Percentiles rank a stretch among this genome's conserved stretches.
Evolutionary conservation across 257 asterid genomes (phyloP).

Genomic region (Solanum chiquidenum): DNA sequence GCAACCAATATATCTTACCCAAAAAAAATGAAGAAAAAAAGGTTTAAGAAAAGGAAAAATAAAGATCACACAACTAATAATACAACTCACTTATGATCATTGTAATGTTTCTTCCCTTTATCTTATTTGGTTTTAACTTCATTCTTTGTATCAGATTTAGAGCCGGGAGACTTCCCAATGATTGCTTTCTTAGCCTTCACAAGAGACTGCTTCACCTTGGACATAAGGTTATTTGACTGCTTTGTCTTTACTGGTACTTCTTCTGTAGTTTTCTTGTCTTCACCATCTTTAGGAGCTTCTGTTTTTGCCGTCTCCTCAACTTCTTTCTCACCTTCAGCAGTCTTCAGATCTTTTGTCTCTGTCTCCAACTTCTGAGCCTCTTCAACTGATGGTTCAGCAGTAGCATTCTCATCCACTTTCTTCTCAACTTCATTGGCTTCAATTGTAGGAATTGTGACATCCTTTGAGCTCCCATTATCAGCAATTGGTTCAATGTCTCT

Average conservation of each 20-base stretch:
- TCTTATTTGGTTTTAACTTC: conserved; percentile 30
- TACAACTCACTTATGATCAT: conserved; percentile 10
- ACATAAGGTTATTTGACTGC: conserved; percentile 45
- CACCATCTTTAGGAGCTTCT: conserved; percentile 14
- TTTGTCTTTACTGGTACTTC: conserved; percentile 47
- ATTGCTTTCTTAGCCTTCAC: conserved; percentile 92
- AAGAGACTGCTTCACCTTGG: conserved; percentile 78
- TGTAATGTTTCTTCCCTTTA: neutral
- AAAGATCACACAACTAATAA: conserved; percentile 31
- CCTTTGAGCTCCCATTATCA: conserved; percentile 10
- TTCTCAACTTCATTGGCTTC: conserved; percentile 15
- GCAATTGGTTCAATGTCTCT: conserved; percentile 20
- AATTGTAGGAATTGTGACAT: conserved; percentile 7
- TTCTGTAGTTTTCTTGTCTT: conserved; percentile 28
- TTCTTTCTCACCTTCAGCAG: conserved; percentile 16
- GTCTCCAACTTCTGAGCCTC: conserved; percentile 13
- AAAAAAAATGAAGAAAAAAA: conserved; percentile 13
- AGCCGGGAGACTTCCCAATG: conserved; percentile 57
- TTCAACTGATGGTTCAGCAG: neutral
- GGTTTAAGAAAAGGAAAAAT: conserved; percentile 11
- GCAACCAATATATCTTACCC: neutral
- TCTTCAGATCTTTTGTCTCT: conserved; percentile 15
- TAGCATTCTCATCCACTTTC: conserved; percentile 7
- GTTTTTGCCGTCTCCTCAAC: conserved; percentile 12
- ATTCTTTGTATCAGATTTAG: conserved; percentile 42